Conservation (phyloP, 805 yeast species). For the Yamadazyma akitaensis region DNA sequence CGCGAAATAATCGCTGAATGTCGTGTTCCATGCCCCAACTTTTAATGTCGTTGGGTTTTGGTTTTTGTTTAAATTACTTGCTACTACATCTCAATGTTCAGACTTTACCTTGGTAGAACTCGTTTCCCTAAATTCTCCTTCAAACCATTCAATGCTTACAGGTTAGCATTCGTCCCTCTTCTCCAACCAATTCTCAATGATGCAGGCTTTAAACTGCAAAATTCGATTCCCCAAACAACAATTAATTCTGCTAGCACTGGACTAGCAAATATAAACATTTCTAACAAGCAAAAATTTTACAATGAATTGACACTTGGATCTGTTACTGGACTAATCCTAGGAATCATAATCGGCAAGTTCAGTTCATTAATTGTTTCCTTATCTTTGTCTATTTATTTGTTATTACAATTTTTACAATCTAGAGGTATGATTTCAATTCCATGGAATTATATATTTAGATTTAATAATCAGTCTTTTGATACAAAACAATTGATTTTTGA, state of each 20-base stretch:
- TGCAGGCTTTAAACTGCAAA: not conserved
- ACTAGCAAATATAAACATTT: constrained; percentile 40
- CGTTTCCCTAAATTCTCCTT: constrained; percentile 12
- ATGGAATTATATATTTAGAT: constrained; percentile 32
- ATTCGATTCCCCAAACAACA: not conserved
- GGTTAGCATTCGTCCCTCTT: constrained; percentile 12
- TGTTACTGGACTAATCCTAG: constrained; percentile 55
- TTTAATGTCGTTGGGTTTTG: not conserved
- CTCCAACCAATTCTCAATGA: constrained; percentile 12
- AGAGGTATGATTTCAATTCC: constrained; percentile 51
- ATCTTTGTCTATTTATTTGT: constrained; percentile 42
- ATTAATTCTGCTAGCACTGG: constrained; percentile 12
- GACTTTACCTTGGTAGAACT: constrained; percentile 9
- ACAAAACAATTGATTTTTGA: constrained; percentile 51
- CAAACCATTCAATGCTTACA: constrained; percentile 7
- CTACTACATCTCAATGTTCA: constrained; percentile 10
- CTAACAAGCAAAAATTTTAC: constrained; percentile 37
- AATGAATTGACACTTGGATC: constrained; percentile 64
- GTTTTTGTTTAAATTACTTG: not conserved
- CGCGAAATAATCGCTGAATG: not conserved
- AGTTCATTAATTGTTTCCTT: constrained; percentile 51
- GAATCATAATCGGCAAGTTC: constrained; percentile 60
- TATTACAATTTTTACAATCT: constrained; percentile 52
- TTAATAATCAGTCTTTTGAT: constrained; percentile 40
- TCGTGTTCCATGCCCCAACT: not conserved